These are phyloP conservation scores for Dissoconium aciculare DNA, from an alignment of 2,329 filamentous ascomycete genomes.

Conservation along the genomic window DNA sequence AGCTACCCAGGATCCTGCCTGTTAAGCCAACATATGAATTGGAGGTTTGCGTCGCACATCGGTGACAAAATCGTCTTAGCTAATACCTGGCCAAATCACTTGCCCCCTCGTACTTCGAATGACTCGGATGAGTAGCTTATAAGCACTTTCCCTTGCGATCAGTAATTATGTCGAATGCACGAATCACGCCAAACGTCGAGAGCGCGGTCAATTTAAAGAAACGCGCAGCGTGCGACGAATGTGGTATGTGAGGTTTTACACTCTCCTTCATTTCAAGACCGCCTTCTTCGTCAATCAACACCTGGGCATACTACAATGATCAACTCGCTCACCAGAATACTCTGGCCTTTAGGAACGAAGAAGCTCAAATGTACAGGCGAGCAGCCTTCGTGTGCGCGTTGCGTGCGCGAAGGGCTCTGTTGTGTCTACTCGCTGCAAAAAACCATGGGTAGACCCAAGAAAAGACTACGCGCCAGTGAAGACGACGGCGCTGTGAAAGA, in stretches of 20 bases:
- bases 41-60: no score
- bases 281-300: no score
- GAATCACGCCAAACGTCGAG: no score
- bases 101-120: no score
- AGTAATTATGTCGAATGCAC: no score
- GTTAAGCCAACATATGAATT: no score
- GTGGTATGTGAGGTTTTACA: no score
- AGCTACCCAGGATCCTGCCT: no score
- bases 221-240: slow-evolving; percentile 30
- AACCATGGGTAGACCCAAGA: slow-evolving; percentile 37
- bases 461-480: slow-evolving; percentile 26
- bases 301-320: slow-evolving; percentile 2
- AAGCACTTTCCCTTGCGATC: no score
- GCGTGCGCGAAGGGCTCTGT: slow-evolving; percentile 25
- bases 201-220: slow-evolving; percentile 14
- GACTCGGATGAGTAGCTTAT: no score
- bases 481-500: slow-evolving; percentile 2
- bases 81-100: no score
- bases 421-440: slow-evolving; percentile 36
- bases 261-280: not conserved
- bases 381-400: slow-evolving; percentile 29
- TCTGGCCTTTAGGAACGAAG: slow-evolving; percentile 24
- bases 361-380: slow-evolving; percentile 37
- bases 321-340: slow-evolving; percentile 3
- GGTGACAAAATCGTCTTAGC: no score